Base-by-base conservation (phyloP, 345 rosid genomes). In the Bruguiera parviflora region DNA sequence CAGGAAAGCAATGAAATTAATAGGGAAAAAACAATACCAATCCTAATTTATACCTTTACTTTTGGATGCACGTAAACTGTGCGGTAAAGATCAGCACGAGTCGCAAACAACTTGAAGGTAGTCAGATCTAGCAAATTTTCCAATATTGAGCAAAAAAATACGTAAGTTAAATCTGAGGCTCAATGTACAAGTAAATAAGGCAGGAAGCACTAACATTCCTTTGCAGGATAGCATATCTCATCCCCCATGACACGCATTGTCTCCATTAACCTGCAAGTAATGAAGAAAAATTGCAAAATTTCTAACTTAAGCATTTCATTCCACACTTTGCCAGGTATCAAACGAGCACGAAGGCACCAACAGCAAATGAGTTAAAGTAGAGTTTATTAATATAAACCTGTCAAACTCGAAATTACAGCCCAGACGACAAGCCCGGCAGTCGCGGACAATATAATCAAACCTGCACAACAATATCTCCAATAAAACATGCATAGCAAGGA, bases 381-480 rank as follows among this genome's bases (percentile, higher is more conserved):
- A 63, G 52, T 74, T 72, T 61, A 46, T 53, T 73, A 70, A 79
- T 57, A 59, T 63, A 71, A 53, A 94, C 98, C 97, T 94, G 58
- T 71, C 82, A 75, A 88, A 91, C 74, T 91, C 87, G 71, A 94
- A 94, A 81, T 77, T 88, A 75, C 89, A 91, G 59, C 96, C 96
- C 53, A 94, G 73, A 58, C 93, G 96, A 73, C 98, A 91, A 75
- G 98, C 98, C 75, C 98, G 84, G 77, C 87, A 82, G 71, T 91
- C 98, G 15, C 98, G 90, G n/a, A 68, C 84, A 78, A 94, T 86
- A 81, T 94, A 94, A 83, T 94, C 98, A 82, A 94, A 94, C 88
- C 98, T 91, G 74, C 70, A 79, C 0, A 52, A 53, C 47, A 69
- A 18, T 33, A 29, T 68, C 35, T 21, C 49, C 19, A 68, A 28